A percentile compares a stretch with the other conserved stretches of the same genome.
Conservation (phyloP, 2,329 filamentous ascomycete genomes). For the Fonsecaea erecta region DNA sequence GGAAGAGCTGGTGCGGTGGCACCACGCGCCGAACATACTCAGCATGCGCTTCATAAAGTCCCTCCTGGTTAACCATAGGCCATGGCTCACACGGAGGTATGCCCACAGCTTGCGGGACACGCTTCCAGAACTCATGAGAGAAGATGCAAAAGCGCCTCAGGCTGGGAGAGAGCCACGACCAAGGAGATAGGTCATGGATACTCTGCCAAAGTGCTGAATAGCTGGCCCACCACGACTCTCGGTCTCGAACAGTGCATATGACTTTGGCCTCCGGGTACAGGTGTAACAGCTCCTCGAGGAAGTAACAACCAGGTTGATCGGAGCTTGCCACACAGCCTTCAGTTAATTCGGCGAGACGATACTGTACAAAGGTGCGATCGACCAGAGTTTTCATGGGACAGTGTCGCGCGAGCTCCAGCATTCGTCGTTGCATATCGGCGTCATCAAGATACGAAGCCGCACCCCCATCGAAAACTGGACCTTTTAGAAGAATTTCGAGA, state of each 20-base stretch:
- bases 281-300: constrained; percentile 12
- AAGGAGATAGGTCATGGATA: constrained; percentile 12
- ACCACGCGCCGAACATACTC: constrained; percentile 10
- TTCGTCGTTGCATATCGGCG: constrained; percentile 1
- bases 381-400: constrained; percentile 12
- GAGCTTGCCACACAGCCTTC: constrained; percentile 12
- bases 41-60: constrained; percentile 15
- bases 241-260: constrained; percentile 9
- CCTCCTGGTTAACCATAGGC: constrained; percentile 14
- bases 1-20: constrained; percentile 8
- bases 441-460: neutral
- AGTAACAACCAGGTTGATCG: constrained; percentile 13
- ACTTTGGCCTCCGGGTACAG: constrained; percentile 15
- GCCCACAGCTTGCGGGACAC: constrained; percentile 15
- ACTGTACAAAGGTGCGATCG: constrained; percentile 11
- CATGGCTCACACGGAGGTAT: constrained; percentile 7
- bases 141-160: constrained; percentile 12
- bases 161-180: constrained; percentile 10
- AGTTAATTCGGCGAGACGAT: constrained; percentile 10
- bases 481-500: constrained; percentile 9
- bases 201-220: constrained; percentile 13
- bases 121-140: constrained; percentile 11
- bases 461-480: constrained; percentile 11
- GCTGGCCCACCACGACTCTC: constrained; percentile 14
- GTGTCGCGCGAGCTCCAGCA: constrained; percentile 13